A percentile compares a stretch with the other conserved stretches of the same genome.
phyloP scores from a whole-genome alignment of 169 alveolate species.

The Eimeria praecox region DNA sequence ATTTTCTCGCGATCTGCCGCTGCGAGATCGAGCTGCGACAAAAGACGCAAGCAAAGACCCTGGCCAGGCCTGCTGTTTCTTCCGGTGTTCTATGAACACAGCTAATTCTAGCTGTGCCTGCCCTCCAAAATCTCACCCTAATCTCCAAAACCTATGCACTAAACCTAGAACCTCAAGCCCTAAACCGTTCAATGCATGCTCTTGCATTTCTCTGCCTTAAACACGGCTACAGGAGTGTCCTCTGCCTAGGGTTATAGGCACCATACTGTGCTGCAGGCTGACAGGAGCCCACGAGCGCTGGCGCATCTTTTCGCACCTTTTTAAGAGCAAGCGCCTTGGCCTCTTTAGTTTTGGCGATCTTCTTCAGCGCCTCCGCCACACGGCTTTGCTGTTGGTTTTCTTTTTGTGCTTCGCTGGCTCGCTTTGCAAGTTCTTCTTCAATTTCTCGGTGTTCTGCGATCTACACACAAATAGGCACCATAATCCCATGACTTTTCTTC shows the following conservation, averaged over 20 bases:
- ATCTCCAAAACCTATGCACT: not conserved
- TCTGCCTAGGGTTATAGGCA: not conserved
- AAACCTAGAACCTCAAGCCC: not conserved
- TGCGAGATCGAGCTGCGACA: conserved; percentile 36
- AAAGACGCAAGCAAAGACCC: not conserved
- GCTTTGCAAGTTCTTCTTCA: not conserved
- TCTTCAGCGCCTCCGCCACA: conserved; percentile 33
- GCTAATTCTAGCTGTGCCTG: too few relatives aligned
- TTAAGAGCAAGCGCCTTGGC: conserved; percentile 12
- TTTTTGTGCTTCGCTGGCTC: not conserved
- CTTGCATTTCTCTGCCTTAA: too few relatives aligned
- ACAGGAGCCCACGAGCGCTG: too few relatives aligned
- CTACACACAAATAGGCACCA: not conserved
- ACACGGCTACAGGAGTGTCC: too few relatives aligned
- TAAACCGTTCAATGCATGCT: too few relatives aligned
- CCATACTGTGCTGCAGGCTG: not conserved
- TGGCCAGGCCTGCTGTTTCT: not conserved
- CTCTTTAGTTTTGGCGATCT: conserved; percentile 10
- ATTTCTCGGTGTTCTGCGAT: not conserved
- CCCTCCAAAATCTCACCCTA: too few relatives aligned
- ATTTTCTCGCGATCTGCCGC: conserved; percentile 34
- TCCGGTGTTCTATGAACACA: not conserved
- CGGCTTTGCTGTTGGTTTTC: conserved; percentile 15
- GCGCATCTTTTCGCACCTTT: not conserved
- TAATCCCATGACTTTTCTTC: too few relatives aligned